Evolutionary conservation across 176 grass and related monocot species (phyloP).

Genomic region (Chrysopogon serrulatus): DNA sequence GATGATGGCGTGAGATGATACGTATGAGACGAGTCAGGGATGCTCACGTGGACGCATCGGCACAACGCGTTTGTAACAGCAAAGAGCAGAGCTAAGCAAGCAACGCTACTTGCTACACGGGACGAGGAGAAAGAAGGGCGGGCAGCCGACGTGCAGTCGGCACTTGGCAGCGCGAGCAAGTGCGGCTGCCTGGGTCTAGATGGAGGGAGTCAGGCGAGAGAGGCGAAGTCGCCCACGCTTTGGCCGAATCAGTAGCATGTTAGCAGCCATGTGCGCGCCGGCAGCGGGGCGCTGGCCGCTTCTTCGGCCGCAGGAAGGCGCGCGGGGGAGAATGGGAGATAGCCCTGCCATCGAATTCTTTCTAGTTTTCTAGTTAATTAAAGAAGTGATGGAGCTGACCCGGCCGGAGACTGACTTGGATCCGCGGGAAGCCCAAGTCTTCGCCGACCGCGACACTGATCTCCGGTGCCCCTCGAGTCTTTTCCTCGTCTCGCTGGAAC

Average conservation of each 20-base stretch:
- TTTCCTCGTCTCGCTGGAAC: slow-evolving; percentile 12
- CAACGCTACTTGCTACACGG: not conserved
- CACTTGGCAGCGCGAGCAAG: not conserved
- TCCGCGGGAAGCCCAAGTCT: not conserved
- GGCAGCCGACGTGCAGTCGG: not conserved
- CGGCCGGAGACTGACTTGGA: slow-evolving; percentile 16
- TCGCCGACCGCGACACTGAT: slow-evolving; percentile 1
- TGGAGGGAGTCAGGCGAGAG: too few relatives aligned
- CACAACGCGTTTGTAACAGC: slow-evolving; percentile 25
- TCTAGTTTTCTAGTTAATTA: not conserved
- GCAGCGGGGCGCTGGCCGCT: not conserved
- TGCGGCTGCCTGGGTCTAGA: slow-evolving; percentile 17
- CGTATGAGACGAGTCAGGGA: slow-evolving; percentile 3
- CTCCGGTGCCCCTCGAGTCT: not conserved
- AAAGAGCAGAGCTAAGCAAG: slow-evolving; percentile 3
- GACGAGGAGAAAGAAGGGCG: not conserved
- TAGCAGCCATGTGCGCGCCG: not conserved
- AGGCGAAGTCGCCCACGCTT: slow-evolving; percentile 11
- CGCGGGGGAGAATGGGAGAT: not conserved
- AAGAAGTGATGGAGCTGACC: not conserved
- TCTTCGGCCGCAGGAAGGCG: not conserved
- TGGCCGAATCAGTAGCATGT: not conserved
- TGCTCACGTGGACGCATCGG: slow-evolving; percentile 11
- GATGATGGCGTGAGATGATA: slow-evolving; percentile 10
- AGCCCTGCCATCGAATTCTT: not conserved